Evolutionary conservation across 768 basidiomycete species (phyloP).

Genomic region (Suillus paluster): DNA sequence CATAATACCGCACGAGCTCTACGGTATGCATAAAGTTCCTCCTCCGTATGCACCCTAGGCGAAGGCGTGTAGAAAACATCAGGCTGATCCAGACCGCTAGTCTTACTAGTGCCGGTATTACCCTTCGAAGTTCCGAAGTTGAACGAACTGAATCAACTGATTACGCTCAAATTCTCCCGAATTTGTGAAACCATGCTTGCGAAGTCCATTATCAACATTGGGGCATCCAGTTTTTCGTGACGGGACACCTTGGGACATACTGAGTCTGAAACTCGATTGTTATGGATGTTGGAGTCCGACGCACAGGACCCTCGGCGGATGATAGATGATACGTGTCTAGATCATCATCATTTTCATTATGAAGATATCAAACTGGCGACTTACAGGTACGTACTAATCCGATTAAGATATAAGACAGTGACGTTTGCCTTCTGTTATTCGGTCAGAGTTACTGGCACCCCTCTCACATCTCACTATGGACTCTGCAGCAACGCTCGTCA

Average conservation of each 20-base stretch:
- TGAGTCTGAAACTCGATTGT: constrained; percentile 1
- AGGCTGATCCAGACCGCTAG: no score
- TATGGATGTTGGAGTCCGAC: constrained; percentile 1
- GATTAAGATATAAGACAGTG: neutral
- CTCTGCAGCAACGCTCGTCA: constrained; percentile 32
- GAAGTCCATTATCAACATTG: neutral
- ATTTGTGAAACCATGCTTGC: neutral
- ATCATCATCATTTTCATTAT: neutral
- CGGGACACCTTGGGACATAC: no score
- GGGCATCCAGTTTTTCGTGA: neutral
- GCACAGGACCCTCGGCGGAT: neutral
- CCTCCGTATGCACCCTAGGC: no score
- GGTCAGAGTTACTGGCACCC: neutral
- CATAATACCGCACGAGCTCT: neutral
- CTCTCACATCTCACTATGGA: constrained; percentile 25
- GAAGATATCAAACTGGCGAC: neutral
- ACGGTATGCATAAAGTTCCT: no score
- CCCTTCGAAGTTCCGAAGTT: neutral
- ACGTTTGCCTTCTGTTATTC: neutral
- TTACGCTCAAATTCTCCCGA: neutral
- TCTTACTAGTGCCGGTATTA: neutral
- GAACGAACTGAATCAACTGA: neutral
- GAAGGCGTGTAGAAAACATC: no score
- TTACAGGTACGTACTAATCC: neutral
- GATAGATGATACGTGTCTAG: neutral